phyloP scores from a whole-genome alignment of 306 rosid species.

The Malus asiatica region DNA sequence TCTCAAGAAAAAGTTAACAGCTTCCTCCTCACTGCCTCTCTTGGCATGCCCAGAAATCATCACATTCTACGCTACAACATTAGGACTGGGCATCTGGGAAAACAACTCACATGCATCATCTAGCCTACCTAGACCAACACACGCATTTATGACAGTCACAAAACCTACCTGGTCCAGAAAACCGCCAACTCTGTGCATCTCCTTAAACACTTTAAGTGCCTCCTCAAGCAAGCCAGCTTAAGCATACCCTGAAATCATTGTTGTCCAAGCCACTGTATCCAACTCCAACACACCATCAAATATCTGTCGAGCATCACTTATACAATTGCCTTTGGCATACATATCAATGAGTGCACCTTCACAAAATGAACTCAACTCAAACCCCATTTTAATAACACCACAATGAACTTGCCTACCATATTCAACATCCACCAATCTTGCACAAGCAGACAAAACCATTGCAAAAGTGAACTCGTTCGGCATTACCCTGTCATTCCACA shows the following conservation, averaged over 20 bases:
- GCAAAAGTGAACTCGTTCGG: constrained; percentile 58
- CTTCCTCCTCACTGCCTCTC: constrained; percentile 41
- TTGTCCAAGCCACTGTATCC: constrained; percentile 56
- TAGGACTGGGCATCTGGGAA: constrained; percentile 31
- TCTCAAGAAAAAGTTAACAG: constrained; percentile 37
- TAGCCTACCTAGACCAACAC: constrained; percentile 35
- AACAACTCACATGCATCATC: constrained; percentile 46
- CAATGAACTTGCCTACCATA: constrained; percentile 53
- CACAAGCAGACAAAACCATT: constrained; percentile 46
- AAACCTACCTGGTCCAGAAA: constrained; percentile 46
- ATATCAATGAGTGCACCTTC: constrained; percentile 57
- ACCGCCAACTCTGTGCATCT: constrained; percentile 41
- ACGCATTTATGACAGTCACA: constrained; percentile 58
- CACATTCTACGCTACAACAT: constrained; percentile 81
- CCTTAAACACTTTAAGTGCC: constrained; percentile 49
- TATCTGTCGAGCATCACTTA: constrained; percentile 38
- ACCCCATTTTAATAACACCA: constrained; percentile 39
- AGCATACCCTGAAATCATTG: constrained; percentile 59
- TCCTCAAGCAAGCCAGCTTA: constrained; percentile 42
- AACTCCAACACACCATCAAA: constrained; percentile 31
- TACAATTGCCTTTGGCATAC: constrained; percentile 49
- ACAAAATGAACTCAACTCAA: constrained; percentile 33
- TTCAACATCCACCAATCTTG: constrained; percentile 36
- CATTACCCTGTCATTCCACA: constrained; percentile 22
- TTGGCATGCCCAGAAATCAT: constrained; percentile 82